A percentile compares a stretch with the other conserved stretches of the same genome.
Evolutionary conservation across 129 eudicot genomes (phyloP).

Genomic region (Ambrosia artemisiifolia): DNA sequence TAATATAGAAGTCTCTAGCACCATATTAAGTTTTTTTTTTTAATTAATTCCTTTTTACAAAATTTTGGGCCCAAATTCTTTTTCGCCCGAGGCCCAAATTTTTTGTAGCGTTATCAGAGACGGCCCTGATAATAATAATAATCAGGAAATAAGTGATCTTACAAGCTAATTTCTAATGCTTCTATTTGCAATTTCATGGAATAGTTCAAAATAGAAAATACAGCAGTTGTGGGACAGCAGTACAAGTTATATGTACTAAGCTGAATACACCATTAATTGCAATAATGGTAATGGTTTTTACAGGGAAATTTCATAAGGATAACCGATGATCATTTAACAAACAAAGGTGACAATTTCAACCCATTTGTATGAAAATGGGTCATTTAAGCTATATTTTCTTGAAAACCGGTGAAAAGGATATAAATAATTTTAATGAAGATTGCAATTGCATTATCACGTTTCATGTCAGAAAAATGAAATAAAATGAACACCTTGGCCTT

Average conservation of each 20-base stretch:
- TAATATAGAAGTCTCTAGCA: no score
- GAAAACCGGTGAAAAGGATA: not conserved
- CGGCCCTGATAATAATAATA: no score
- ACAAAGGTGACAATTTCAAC: not conserved
- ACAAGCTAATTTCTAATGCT: no score
- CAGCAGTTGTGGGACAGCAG: not conserved
- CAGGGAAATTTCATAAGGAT: not conserved
- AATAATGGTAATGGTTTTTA: not conserved
- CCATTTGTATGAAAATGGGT: not conserved
- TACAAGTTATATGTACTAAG: slow-evolving; percentile 1
- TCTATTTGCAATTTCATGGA: not conserved
- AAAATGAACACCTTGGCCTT: slow-evolving; percentile 60
- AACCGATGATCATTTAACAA: not conserved
- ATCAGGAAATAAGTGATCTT: no score
- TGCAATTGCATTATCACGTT: not conserved
- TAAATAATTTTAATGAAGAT: not conserved
- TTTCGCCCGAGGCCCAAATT: no score
- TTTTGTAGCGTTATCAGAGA: no score
- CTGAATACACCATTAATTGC: not conserved
- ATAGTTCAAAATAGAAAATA: not conserved
- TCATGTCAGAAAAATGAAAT: not conserved
- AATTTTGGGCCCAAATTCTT: no score
- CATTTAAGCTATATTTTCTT: not conserved
- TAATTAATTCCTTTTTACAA: no score
- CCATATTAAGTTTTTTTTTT: no score